Conservation (phyloP, 176 grass and related monocot species). For the Ensete glaucum region DNA sequence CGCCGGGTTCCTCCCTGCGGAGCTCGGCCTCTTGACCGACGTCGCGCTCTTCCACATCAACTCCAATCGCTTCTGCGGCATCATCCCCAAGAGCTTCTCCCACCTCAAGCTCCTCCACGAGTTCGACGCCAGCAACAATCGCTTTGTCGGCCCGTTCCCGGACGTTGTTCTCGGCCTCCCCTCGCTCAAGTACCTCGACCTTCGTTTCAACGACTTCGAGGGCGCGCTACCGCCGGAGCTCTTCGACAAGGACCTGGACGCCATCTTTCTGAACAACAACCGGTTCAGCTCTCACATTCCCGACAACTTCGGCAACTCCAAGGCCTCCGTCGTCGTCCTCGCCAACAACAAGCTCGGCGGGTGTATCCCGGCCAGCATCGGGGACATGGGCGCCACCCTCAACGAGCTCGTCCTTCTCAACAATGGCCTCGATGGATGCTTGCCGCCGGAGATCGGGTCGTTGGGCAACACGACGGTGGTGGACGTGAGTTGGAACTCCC, state of each 20-base stretch:
- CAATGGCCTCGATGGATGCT: constrained; percentile 28
- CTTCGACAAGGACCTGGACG: neutral
- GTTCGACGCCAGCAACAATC: neutral
- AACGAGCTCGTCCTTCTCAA: constrained; percentile 23
- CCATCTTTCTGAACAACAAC: neutral
- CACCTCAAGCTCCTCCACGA: neutral
- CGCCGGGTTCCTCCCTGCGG: neutral
- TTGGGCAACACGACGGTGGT: constrained; percentile 26
- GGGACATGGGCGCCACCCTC: neutral
- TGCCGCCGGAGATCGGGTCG: constrained; percentile 25
- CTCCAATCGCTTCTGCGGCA: neutral
- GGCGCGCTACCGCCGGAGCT: neutral
- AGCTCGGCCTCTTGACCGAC: neutral
- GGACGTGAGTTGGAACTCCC: constrained; percentile 23
- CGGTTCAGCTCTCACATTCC: neutral
- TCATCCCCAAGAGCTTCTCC: neutral
- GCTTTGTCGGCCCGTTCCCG: neutral
- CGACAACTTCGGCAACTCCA: neutral
- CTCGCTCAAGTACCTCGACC: neutral
- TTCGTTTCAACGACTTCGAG: neutral
- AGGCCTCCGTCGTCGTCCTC: neutral
- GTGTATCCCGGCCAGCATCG: neutral
- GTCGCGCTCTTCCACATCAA: neutral
- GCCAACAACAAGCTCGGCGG: constrained; percentile 3
- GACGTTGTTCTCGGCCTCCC: neutral